Conservation (phyloP, 225 moss, liverwort and hornwort species). For the Marchantia polymorpha region DNA sequence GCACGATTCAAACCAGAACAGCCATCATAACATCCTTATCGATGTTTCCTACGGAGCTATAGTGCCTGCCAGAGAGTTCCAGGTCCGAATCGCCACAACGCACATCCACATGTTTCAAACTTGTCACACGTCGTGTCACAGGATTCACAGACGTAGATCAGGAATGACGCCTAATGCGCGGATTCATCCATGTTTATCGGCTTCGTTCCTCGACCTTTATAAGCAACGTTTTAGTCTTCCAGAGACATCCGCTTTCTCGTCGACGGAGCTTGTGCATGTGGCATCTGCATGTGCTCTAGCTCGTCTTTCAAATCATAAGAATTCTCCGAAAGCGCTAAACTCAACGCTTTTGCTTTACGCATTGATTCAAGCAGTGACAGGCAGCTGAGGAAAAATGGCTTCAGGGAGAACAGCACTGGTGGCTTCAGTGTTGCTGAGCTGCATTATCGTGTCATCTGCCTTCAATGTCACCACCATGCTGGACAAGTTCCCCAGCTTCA, state of each 20-base stretch:
- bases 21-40: neutral
- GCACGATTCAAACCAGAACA: neutral
- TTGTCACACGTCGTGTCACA: neutral
- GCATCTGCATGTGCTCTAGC: neutral
- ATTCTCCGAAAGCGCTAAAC: neutral
- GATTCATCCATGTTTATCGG: neutral
- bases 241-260: neutral
- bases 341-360: neutral
- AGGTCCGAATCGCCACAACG: neutral
- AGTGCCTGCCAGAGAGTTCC: neutral
- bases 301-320: neutral
- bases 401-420: neutral
- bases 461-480: constrained; percentile 35
- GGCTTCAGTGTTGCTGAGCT: constrained; percentile 10
- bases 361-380: neutral
- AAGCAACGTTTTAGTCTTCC: neutral
- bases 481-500: constrained; percentile 24
- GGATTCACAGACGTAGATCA: neutral
- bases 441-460: neutral
- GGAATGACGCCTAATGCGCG: neutral
- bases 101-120: neutral
- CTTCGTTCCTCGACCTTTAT: neutral
- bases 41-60: neutral
- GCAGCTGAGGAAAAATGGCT: neutral
- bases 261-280: neutral